Conservation (phyloP, 169 alveolate genomes). For the Plasmodium inui region DNA sequence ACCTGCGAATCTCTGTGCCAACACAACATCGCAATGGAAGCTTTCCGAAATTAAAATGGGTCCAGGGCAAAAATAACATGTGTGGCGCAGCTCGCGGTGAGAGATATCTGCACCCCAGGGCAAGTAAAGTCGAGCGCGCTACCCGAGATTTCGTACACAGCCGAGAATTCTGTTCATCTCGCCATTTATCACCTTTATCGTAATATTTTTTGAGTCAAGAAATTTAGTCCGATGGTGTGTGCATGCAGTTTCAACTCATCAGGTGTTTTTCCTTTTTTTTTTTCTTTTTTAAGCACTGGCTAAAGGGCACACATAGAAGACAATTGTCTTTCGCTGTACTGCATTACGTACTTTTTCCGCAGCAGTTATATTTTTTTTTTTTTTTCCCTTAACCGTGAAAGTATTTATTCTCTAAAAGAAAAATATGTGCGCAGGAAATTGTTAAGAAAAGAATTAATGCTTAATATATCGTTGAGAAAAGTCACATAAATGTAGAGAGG, state of each 20-base stretch:
- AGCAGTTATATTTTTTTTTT: not conserved
- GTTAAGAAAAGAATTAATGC: not conserved
- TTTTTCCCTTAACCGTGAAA: not conserved
- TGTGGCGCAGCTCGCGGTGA: not conserved
- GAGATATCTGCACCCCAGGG: not conserved
- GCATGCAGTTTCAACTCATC: not conserved
- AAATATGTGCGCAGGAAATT: not conserved
- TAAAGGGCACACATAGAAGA: not conserved
- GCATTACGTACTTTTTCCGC: not conserved
- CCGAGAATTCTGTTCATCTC: not conserved
- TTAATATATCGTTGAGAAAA: not conserved
- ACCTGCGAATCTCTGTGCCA: not conserved
- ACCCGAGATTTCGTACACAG: not conserved
- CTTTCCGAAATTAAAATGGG: not conserved
- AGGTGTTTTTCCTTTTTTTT: not conserved
- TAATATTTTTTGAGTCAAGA: not conserved
- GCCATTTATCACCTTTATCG: not conserved
- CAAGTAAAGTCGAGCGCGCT: not conserved
- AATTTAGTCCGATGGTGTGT: not conserved
- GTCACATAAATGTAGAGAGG: conserved; percentile 1
- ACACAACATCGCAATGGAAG: not conserved
- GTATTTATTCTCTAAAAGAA: not conserved
- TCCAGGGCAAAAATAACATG: not conserved
- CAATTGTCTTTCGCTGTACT: conserved; percentile 13
- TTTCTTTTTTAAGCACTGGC: not conserved